Evolutionary conservation across 2,329 filamentous ascomycete genomes (phyloP), one percentile per base, ranked within the genome.

Genomic region (Cercospora citrullina): DNA sequence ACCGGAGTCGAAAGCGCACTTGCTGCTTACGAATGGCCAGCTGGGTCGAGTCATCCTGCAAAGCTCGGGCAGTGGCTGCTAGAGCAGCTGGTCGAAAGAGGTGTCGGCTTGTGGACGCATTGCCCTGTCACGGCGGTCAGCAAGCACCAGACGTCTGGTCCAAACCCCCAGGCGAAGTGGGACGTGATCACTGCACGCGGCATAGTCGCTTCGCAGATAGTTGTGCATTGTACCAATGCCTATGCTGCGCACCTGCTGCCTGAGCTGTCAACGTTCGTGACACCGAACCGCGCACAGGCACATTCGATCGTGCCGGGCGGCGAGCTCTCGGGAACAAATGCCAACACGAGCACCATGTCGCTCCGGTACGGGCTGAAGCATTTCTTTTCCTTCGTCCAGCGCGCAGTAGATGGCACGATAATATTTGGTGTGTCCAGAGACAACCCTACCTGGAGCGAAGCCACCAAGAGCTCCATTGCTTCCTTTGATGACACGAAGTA

Each of bases 11-110:
- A 72, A 3, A 74, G 73, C 1, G 80, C 80, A 0, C 64, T 83
- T 10, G 78, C 80, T n/a, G 83, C 83, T 7, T 85, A 85, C 67
- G 83, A 84, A 69, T 85, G 83, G 83, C 81, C 83, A 4, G 83
- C 82, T 14, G 83, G 81, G 3, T 84, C 82, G 3, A 81, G 77
- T 36, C 83, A 85, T 72, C 83, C 83, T 3, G 83, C 83, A 5
- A 85, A 84, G 70, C 72, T 85, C 21, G 80, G 81, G 0, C 83
- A 85, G n/a, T 85, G 82, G 77, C 76, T 85, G 12, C 74, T 85
- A 21, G 72, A 71, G 12, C 72, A 76, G 16, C 77, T 76, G 14
- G 77, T 84, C 5, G 72, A 73, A 1, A 77, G 76, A 48, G 83
- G 83, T 6, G 79, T 75, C 4, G 74, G 68, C 30, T 68, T 85